phyloP scores from a whole-genome alignment of 768 basidiomycete species.

The Leccinum subgranulosum region DNA sequence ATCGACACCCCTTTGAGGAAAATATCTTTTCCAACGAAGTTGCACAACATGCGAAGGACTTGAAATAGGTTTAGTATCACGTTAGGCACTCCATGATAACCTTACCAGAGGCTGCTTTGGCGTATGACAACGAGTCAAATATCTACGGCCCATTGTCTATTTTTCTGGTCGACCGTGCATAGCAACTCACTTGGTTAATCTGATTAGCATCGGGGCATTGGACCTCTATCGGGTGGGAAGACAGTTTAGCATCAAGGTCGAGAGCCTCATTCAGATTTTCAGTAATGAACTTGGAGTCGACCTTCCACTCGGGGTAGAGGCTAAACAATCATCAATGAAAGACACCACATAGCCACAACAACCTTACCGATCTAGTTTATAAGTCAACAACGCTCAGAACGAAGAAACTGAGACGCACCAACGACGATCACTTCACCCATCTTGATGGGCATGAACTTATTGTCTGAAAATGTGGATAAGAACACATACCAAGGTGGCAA shows the following conservation, averaged over 20 bases:
- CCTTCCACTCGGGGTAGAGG: constrained; percentile 84
- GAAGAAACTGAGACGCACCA: constrained; percentile 40
- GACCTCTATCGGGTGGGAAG: constrained; percentile 92
- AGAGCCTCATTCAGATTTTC: constrained; percentile 74
- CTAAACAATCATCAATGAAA: constrained; percentile 31
- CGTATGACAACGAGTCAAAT: constrained; percentile 85
- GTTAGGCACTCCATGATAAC: neutral
- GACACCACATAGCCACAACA: neutral
- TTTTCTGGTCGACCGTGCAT: neutral
- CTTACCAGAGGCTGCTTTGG: constrained; percentile 75
- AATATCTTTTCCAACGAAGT: constrained; percentile 82
- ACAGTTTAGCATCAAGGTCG: constrained; percentile 75
- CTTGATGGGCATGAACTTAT: constrained; percentile 31
- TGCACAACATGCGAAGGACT: constrained; percentile 93
- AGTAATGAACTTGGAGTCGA: constrained; percentile 79
- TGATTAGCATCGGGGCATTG: constrained; percentile 83
- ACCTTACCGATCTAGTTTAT: constrained; percentile 49
- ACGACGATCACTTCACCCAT: constrained; percentile 88
- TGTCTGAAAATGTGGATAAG: neutral
- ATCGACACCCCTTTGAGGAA: constrained; percentile 88
- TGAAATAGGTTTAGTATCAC: neutral
- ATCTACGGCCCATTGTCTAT: constrained; percentile 47
- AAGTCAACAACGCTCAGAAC: constrained; percentile 7
- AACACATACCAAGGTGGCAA: constrained; percentile 70
- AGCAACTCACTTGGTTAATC: constrained; percentile 60